Evolutionary conservation across 2,329 filamentous ascomycete species (phyloP).

Genomic region (Aphanocladium album): DNA sequence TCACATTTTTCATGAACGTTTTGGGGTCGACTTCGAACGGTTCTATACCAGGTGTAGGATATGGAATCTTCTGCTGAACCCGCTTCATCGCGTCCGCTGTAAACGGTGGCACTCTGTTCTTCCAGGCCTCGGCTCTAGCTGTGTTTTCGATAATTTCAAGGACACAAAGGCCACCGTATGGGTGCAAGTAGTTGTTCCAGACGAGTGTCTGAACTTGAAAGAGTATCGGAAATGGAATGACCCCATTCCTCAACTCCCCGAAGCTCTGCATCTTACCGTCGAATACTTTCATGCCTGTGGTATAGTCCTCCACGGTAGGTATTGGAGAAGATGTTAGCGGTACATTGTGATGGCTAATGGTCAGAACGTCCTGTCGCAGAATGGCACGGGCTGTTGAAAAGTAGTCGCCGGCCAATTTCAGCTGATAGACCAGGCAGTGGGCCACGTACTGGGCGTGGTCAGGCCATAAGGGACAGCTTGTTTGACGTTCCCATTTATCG

Average conservation of each 20-base stretch:
- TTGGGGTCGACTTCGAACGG: constrained; percentile 34
- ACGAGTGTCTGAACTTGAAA: constrained; percentile 62
- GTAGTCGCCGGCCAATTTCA: constrained; percentile 24
- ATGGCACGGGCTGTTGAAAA: constrained; percentile 22
- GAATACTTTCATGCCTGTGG: constrained; percentile 27
- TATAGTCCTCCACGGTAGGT: constrained; percentile 18
- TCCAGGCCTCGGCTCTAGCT: constrained; percentile 21
- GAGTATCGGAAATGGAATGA: constrained; percentile 47
- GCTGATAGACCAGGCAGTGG: constrained; percentile 41
- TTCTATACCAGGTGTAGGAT: constrained; percentile 46
- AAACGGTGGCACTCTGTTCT: constrained; percentile 30
- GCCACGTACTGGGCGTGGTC: constrained; percentile 31
- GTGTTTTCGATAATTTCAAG: constrained; percentile 36
- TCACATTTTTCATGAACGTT: constrained; percentile 35
- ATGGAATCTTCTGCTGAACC: constrained; percentile 48
- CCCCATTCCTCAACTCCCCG: constrained; percentile 15
- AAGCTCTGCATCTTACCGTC: constrained; percentile 25
- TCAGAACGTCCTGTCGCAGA: constrained; percentile 20
- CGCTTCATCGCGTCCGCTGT: constrained; percentile 50
- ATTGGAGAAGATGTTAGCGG: constrained; percentile 10
- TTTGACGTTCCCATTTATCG: constrained; percentile 24
- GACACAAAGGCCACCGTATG: constrained; percentile 44
- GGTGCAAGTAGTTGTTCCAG: constrained; percentile 57
- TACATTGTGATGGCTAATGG: constrained; percentile 19
- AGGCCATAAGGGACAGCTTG: constrained; percentile 20